These are phyloP conservation scores for Leccinum obscurum DNA, from an alignment of 768 basidiomycete genomes.

Conservation along the genomic window DNA sequence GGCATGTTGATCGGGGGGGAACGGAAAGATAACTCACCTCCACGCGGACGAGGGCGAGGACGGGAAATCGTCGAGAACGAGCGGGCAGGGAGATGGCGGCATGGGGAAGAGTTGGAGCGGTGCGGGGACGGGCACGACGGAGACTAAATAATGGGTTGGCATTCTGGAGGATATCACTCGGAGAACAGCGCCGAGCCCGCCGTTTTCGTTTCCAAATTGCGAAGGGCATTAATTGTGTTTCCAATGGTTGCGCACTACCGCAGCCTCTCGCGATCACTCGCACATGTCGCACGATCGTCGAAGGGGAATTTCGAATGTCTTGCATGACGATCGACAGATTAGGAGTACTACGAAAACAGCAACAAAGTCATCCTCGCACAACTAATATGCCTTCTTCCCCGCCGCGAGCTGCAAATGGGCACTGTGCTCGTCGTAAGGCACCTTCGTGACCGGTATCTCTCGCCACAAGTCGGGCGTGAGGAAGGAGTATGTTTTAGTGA, in stretches of 20 bases:
- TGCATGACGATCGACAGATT: not conserved
- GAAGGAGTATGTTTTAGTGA: constrained; percentile 98
- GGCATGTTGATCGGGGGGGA: not conserved
- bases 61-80: constrained; percentile 5
- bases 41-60: constrained; percentile 25
- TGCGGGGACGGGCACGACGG: not conserved
- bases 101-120: not conserved
- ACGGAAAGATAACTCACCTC: constrained; percentile 24
- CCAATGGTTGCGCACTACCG: not conserved
- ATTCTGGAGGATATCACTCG: constrained; percentile 4
- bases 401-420: constrained; percentile 84
- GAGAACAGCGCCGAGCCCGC: constrained; percentile 12
- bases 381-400: constrained; percentile 71
- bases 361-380: constrained; percentile 1
- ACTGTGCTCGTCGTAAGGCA: constrained; percentile 95
- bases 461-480: constrained; percentile 98
- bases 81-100: constrained; percentile 3
- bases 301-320: not conserved
- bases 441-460: constrained; percentile 86
- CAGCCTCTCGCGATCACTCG: not conserved
- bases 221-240: not conserved
- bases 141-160: constrained; percentile 10
- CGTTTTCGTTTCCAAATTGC: constrained; percentile 4
- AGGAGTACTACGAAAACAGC: not conserved
- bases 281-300: not conserved